Evolutionary conservation across 164 flowering plant genomes (phyloP).

Genomic region (Vitis labrusca): DNA sequence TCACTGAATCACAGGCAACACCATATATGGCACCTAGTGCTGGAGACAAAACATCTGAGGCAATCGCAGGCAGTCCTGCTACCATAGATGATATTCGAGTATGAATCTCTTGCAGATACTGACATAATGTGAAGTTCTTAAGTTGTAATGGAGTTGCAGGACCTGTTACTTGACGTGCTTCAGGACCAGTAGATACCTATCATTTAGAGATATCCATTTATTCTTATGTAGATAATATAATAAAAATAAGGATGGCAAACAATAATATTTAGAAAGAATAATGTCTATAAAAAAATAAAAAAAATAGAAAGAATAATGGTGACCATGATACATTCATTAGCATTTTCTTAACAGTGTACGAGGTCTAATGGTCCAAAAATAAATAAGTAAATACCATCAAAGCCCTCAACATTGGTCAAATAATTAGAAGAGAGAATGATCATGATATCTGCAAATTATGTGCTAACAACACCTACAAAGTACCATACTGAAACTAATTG

Average conservation of each 20-base stretch:
- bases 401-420: neutral
- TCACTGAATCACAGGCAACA: slow-evolving; percentile 85
- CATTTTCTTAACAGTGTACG: neutral
- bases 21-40: slow-evolving; percentile 73
- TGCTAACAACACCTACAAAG: no score
- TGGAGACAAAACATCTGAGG: slow-evolving; percentile 76
- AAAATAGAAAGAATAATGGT: neutral
- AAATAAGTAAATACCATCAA: neutral
- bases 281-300: neutral
- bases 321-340: neutral
- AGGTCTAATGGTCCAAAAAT: neutral
- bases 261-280: neutral
- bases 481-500: no score
- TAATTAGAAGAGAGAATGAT: no score
- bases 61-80: slow-evolving; percentile 61
- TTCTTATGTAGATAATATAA: neutral
- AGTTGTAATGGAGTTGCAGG: slow-evolving; percentile 84
- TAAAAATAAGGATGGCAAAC: neutral
- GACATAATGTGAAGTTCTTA: slow-evolving; percentile 81
- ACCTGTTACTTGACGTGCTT: slow-evolving; percentile 85
- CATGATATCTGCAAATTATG: no score
- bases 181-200: slow-evolving; percentile 94
- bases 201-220: slow-evolving; percentile 12
- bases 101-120: slow-evolving; percentile 91
- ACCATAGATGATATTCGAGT: slow-evolving; percentile 60